A percentile compares a stretch with the other conserved stretches of the same genome.
These are phyloP conservation scores for Zopfochytrium polystomum DNA, from an alignment of 371 early-diverging fungal genomes.

Conservation along the genomic window DNA sequence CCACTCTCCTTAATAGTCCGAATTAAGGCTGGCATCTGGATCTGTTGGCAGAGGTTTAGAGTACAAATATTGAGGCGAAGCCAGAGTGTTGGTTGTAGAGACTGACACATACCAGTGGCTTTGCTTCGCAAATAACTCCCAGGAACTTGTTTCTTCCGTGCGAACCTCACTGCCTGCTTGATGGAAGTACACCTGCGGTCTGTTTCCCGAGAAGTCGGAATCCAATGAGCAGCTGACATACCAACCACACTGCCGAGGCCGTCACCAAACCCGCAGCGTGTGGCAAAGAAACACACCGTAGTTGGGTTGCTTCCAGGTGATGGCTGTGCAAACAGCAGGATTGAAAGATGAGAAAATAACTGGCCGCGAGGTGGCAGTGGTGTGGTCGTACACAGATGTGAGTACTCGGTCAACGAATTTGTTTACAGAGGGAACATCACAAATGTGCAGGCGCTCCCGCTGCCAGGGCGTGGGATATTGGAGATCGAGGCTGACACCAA, in stretches of 20 bases:
- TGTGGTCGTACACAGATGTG: constrained; percentile 71
- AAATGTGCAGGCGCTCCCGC: constrained; percentile 25
- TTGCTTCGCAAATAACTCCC: constrained; percentile 84
- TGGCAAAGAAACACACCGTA: constrained; percentile 86
- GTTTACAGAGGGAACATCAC: constrained; percentile 63
- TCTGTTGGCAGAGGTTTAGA: constrained; percentile 41
- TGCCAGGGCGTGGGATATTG: constrained; percentile 74
- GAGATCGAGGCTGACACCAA: constrained; percentile 82
- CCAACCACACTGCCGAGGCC: neutral
- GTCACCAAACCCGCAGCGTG: constrained; percentile 60
- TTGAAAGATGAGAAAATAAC: constrained; percentile 86
- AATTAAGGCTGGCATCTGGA: constrained; percentile 84
- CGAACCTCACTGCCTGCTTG: constrained; percentile 73
- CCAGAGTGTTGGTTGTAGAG: neutral
- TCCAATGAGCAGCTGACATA: constrained; percentile 14
- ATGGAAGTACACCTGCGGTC: constrained; percentile 59
- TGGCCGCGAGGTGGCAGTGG: constrained; percentile 52
- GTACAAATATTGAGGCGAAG: constrained; percentile 6
- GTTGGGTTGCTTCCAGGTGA: constrained; percentile 97
- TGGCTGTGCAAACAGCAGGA: constrained; percentile 82
- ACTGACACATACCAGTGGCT: constrained; percentile 64
- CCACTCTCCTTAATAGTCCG: constrained; percentile 87
- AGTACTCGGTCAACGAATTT: constrained; percentile 79
- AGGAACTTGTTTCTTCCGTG: constrained; percentile 71
- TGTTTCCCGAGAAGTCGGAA: constrained; percentile 35